phyloP scores from a whole-genome alignment of 208 protist genomes.

The Wallacemonas rigidus region DNA sequence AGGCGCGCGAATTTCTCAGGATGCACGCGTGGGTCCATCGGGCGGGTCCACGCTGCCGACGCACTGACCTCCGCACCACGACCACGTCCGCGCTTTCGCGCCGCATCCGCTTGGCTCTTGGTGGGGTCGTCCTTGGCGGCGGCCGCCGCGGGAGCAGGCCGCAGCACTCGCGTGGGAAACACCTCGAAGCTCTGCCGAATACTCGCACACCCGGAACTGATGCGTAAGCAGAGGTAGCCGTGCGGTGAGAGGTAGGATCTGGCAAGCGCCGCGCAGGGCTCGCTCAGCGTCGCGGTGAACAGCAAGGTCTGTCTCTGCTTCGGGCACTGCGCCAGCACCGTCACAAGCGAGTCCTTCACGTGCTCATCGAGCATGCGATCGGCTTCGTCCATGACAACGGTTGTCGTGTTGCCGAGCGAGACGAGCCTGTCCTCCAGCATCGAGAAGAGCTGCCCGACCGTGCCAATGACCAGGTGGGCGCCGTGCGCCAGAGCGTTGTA shows the following conservation, averaged over 20 bases:
- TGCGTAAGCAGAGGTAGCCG: constrained; percentile 72
- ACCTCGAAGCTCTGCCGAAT: constrained; percentile 81
- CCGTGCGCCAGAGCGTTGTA: constrained; percentile 49
- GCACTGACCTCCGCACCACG: neutral
- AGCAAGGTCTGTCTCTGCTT: constrained; percentile 91
- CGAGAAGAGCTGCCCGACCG: constrained; percentile 72
- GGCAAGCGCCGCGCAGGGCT: constrained; percentile 54
- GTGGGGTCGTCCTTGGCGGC: neutral
- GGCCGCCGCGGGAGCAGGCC: neutral
- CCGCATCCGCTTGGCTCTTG: neutral
- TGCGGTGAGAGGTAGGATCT: constrained; percentile 58
- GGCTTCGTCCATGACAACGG: constrained; percentile 97
- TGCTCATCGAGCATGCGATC: constrained; percentile 95
- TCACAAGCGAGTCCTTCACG: constrained; percentile 72
- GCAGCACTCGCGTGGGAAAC: constrained; percentile 33
- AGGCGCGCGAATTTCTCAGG: constrained; percentile 76
- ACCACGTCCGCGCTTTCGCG: constrained; percentile 2
- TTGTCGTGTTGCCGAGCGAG: constrained; percentile 59
- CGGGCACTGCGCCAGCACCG: constrained; percentile 86
- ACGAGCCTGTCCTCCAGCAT: constrained; percentile 71
- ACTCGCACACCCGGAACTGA: constrained; percentile 56
- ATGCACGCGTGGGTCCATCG: constrained; percentile 45
- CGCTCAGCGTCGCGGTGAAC: constrained; percentile 97
- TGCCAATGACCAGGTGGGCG: constrained; percentile 83
- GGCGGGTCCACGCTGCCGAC: constrained; percentile 9